Conservation (phyloP, 2,329 filamentous ascomycete species). For the Thelonectria blattea region DNA sequence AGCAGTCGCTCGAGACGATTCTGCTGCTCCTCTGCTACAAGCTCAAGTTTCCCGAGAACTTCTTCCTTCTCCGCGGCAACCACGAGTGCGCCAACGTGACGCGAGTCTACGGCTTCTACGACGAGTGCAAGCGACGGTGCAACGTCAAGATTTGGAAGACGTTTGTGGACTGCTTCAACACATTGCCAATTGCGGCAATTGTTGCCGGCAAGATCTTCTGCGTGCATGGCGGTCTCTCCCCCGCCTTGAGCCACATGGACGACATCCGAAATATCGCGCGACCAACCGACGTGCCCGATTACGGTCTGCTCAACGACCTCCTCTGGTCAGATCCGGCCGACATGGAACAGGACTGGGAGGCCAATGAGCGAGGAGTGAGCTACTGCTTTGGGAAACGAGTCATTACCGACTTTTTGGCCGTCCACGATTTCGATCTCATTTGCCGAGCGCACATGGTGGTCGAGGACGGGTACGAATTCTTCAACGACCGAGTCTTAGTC, state of each 20-base stretch:
- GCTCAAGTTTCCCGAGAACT: slow-evolving; percentile 99
- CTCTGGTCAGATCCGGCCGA: slow-evolving; percentile 98
- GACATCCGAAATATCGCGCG: slow-evolving; percentile 96
- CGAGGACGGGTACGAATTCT: slow-evolving; percentile 98
- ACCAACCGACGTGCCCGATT: slow-evolving; percentile 96
- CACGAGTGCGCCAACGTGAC: slow-evolving; percentile 99
- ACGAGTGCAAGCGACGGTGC: slow-evolving; percentile 98
- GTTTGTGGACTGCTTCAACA: slow-evolving; percentile 99
- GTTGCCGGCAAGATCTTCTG: slow-evolving; percentile 98
- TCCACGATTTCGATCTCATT: slow-evolving; percentile 96
- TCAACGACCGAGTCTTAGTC: slow-evolving; percentile 91
- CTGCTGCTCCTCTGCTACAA: slow-evolving; percentile 97
- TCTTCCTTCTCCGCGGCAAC: slow-evolving; percentile 98
- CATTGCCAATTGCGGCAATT: slow-evolving; percentile 94
- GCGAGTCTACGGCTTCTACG: slow-evolving; percentile 99
- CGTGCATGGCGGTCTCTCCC: slow-evolving; percentile 92
- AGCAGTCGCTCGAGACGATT: slow-evolving; percentile 98
- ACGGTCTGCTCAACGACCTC: slow-evolving; percentile 91
- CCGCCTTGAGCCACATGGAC: slow-evolving; percentile 94
- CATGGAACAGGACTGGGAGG: slow-evolving; percentile 98
- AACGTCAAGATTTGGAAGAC: slow-evolving; percentile 99
- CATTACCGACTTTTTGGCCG: slow-evolving; percentile 92
- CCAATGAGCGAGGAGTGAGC: slow-evolving; percentile 94
- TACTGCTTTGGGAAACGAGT: slow-evolving; percentile 99
- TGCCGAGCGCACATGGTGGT: slow-evolving; percentile 99